Evolutionary conservation across 148 eudicot genomes (phyloP), one percentile per base, ranked within the genome.

Genomic region (Heliamphora exappendiculata): DNA sequence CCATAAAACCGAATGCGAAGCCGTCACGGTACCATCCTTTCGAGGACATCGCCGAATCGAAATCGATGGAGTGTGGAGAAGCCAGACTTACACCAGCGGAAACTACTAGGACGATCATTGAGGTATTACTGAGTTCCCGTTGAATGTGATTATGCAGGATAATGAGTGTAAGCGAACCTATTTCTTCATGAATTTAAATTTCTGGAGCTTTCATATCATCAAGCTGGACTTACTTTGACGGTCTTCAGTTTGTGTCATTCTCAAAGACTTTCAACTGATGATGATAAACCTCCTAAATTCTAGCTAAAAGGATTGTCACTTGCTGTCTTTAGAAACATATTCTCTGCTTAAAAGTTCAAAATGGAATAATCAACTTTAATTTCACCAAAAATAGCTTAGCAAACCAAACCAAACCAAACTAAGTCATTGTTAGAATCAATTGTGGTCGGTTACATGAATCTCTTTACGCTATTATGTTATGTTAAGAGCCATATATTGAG

Each of bases 101-200:
- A 87, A 88, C 88, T 67, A 76, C 88, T 77, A 89, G 97, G 78
- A 95, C 98, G 34, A 81, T 95, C 42, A 88, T 95, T 77, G 98
- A 92, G 98, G 98, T 95, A 87, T 39, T 26, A 17, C 41, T 11
- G 8, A 7, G 14, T 34, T 14, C 7, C 49, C 41, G 28, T 47
- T n/a, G 42, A 33, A 19, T 45, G 22, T 47, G 60, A 31, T 33
- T 71, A 33, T 36, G 2, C 22, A n/a, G 11, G 9, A 67, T 4
- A 39, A 22, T n/a, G 28, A 66, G 6, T 29, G 28, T 10, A 67
- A 37, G 22, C 24, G 29, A 41, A 8, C 70, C 49, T 67, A 67
- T 8, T 62, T n/a, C n/a, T 63, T 63, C 22, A 17, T 63, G 41
- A 67, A 67, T 28, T 39, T 41, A 39, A 22, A 44, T 49, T 67